These are phyloP conservation scores for Alternaria solani DNA, from an alignment of 2,329 filamentous ascomycete genomes.

Conservation along the genomic window DNA sequence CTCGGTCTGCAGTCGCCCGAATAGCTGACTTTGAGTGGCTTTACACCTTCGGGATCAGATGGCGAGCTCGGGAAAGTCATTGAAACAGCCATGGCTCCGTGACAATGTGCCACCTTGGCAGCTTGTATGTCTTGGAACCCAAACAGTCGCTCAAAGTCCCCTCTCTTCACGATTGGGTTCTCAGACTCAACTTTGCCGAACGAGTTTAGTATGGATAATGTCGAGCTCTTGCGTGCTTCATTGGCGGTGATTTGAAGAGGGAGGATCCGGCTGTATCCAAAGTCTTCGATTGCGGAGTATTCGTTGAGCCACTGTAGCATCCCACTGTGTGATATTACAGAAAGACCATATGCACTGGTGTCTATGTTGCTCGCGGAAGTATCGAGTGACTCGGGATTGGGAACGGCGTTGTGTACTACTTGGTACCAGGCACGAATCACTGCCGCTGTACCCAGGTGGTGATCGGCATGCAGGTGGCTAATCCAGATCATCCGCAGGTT, in stretches of 20 bases:
- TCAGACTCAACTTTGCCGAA: slow-evolving; percentile 15
- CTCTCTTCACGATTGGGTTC: slow-evolving; percentile 16
- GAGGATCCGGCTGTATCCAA: slow-evolving; percentile 70
- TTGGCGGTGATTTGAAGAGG: slow-evolving; percentile 56
- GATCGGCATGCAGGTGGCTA: slow-evolving; percentile 94
- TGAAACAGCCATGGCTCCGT: slow-evolving; percentile 76
- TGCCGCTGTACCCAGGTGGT: slow-evolving; percentile 85
- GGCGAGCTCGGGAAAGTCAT: slow-evolving; percentile 73
- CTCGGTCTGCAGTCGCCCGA: slow-evolving; percentile 89
- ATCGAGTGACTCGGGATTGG: slow-evolving; percentile 30
- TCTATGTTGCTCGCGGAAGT: slow-evolving; percentile 43
- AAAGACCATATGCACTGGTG: slow-evolving; percentile 32
- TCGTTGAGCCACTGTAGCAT: slow-evolving; percentile 83
- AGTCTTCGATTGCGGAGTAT: slow-evolving; percentile 79
- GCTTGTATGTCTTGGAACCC: slow-evolving; percentile 73
- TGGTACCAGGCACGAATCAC: slow-evolving; percentile 84
- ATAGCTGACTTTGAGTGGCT: slow-evolving; percentile 85
- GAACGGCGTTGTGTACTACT: slow-evolving; percentile 58
- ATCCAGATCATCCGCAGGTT: slow-evolving; percentile 88
- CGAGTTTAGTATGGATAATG: slow-evolving; percentile 40
- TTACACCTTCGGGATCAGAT: slow-evolving; percentile 21
- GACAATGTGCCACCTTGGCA: slow-evolving; percentile 78
- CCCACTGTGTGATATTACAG: slow-evolving; percentile 71
- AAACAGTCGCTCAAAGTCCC: slow-evolving; percentile 58
- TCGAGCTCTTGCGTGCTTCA: slow-evolving; percentile 20